phyloP scores from a whole-genome alignment of 805 yeast genomes.

The Candida adriatica region DNA sequence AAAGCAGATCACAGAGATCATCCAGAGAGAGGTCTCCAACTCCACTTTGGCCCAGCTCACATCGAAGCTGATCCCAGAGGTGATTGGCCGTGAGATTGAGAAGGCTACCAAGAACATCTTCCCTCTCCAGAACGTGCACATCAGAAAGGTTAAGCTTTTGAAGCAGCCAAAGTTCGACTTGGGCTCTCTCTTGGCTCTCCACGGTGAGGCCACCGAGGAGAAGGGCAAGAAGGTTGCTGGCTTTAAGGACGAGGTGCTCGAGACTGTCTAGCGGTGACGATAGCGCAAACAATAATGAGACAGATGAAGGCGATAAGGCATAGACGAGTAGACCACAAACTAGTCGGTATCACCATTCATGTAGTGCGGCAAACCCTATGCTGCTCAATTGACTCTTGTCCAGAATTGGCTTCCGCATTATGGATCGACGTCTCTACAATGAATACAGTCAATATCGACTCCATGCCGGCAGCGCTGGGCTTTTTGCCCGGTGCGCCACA shows the following conservation, averaged over 20 bases:
- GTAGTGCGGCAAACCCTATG: too few relatives aligned
- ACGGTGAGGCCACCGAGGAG: slow-evolving; percentile 95
- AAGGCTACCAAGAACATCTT: slow-evolving; percentile 90
- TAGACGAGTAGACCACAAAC: too few relatives aligned
- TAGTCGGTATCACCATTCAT: too few relatives aligned
- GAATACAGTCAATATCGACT: too few relatives aligned
- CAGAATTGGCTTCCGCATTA: too few relatives aligned
- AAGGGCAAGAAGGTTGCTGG: slow-evolving; percentile 96
- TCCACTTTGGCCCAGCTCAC: slow-evolving; percentile 95
- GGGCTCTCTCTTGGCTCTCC: slow-evolving; percentile 92
- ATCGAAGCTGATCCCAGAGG: slow-evolving; percentile 96
- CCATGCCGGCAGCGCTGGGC: too few relatives aligned
- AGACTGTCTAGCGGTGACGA: slow-evolving; percentile 93
- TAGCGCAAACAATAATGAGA: too few relatives aligned
- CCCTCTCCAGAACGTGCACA: slow-evolving; percentile 98
- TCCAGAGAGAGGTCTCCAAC: slow-evolving; percentile 93
- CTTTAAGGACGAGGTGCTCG: slow-evolving; percentile 98
- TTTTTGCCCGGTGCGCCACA: too few relatives aligned
- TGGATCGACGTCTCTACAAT: too few relatives aligned
- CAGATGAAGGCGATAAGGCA: too few relatives aligned
- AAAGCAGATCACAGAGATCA: slow-evolving; percentile 93
- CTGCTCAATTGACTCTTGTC: too few relatives aligned
- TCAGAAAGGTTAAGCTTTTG: slow-evolving; percentile 97
- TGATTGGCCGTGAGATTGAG: slow-evolving; percentile 97
- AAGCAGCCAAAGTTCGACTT: slow-evolving; percentile 98